Conservation (phyloP, 225 moss, liverwort and hornwort genomes). For the Pseudisothecium myosuroides region DNA sequence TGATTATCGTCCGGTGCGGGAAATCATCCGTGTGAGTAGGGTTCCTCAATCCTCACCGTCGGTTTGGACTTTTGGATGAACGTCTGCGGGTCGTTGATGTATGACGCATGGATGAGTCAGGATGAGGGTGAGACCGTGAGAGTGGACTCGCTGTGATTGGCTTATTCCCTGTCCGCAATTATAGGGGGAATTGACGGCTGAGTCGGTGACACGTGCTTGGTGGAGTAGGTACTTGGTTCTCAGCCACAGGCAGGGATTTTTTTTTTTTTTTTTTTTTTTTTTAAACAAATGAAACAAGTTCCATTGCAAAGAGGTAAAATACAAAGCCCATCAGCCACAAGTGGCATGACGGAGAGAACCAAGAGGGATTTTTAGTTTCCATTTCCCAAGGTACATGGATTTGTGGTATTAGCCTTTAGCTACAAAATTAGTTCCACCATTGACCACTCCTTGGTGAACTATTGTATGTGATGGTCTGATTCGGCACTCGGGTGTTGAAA, state of each 20-base stretch:
- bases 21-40: not conserved
- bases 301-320: too few relatives aligned
- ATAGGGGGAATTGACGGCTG: not conserved
- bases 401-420: not conserved
- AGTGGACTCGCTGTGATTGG: not conserved
- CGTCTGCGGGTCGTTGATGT: not conserved
- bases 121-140: not conserved
- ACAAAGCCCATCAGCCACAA: too few relatives aligned
- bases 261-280: too few relatives aligned
- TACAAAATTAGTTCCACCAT: not conserved
- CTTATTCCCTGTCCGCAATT: not conserved
- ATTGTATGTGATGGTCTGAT: too few relatives aligned
- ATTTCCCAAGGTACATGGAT: not conserved
- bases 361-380: not conserved
- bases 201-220: not conserved
- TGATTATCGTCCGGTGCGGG: rapidly evolving
- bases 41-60: not conserved
- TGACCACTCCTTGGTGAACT: not conserved
- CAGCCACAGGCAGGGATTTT: not conserved
- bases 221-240: not conserved
- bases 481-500: too few relatives aligned
- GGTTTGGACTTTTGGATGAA: not conserved
- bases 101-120: not conserved
- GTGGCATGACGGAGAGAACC: too few relatives aligned
- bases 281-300: too few relatives aligned